Percentiles rank a stretch among this genome's conserved stretches.
Evolutionary conservation across 1,284 basidiomycete species (phyloP).

Genomic region (Puccinia triticina): DNA sequence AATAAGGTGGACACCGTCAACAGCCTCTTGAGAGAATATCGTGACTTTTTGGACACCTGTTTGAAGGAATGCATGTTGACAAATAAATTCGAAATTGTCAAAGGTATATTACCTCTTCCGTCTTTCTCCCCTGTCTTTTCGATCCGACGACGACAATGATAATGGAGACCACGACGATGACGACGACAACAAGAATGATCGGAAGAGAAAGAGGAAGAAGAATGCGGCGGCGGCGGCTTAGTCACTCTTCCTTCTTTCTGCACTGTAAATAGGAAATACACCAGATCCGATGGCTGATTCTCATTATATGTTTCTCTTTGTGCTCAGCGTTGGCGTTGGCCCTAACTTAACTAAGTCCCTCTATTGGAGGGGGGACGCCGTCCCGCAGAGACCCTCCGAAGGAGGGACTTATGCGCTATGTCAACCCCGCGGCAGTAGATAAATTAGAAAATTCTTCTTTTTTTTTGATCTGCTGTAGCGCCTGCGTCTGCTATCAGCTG

Average conservation of each 20-base stretch:
- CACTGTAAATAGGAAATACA: too few relatives aligned
- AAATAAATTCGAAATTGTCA: slow-evolving; percentile 82
- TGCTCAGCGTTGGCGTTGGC: slow-evolving; percentile 28
- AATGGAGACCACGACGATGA: slow-evolving; percentile 60
- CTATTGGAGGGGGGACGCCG: too few relatives aligned
- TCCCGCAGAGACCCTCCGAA: too few relatives aligned
- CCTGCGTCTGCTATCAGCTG: too few relatives aligned
- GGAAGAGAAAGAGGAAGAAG: slow-evolving; percentile 76
- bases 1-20: slow-evolving; percentile 88
- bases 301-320: not conserved
- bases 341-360: too few relatives aligned
- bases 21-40: too few relatives aligned
- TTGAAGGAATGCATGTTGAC: slow-evolving; percentile 95
- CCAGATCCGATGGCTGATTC: not conserved
- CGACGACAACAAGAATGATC: slow-evolving; percentile 63
- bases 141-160: slow-evolving; percentile 48
- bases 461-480: too few relatives aligned
- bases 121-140: not conserved
- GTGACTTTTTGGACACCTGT: too few relatives aligned
- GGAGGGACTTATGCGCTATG: too few relatives aligned
- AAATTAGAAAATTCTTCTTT: too few relatives aligned
- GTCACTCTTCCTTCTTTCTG: not conserved
- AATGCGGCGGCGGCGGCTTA: slow-evolving; percentile 64
- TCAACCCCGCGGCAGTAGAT: too few relatives aligned
- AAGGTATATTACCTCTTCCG: slow-evolving; percentile 59